A percentile compares a stretch with the other conserved stretches of the same genome.
phyloP scores from a whole-genome alignment of 2,329 filamentous ascomycete genomes.

The Fusarium keratoplasticum region DNA sequence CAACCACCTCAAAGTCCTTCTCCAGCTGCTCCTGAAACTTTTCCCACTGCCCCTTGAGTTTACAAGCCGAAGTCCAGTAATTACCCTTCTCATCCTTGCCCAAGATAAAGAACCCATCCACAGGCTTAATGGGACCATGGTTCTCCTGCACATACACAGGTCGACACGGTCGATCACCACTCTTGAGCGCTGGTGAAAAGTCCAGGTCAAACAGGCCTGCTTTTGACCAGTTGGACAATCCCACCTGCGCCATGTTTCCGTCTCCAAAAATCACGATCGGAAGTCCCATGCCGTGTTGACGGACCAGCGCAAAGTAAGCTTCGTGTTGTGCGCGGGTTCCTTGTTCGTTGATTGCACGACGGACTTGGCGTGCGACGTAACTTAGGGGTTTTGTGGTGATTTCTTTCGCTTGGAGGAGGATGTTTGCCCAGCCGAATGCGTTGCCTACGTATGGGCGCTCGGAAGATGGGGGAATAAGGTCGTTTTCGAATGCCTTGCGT shows the following conservation, averaged over 20 bases:
- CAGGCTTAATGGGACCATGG: neutral
- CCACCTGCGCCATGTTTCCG: neutral
- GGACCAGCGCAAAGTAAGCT: neutral
- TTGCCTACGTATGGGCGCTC: conserved; percentile 13
- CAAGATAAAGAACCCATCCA: conserved; percentile 10
- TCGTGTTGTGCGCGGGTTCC: conserved; percentile 7
- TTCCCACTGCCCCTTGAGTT: conserved; percentile 23
- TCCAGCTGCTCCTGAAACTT: conserved; percentile 12
- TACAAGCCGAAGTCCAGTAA: conserved; percentile 22
- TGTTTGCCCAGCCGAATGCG: conserved; percentile 17
- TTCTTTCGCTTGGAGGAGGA: neutral
- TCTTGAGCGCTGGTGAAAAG: conserved; percentile 9
- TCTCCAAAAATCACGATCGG: neutral
- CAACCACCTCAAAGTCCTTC: neutral
- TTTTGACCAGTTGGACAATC: conserved; percentile 27
- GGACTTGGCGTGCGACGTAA: conserved; percentile 3
- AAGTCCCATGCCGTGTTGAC: neutral
- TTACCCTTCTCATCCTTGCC: conserved; percentile 20
- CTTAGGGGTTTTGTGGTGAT: neutral
- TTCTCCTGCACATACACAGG: conserved; percentile 10
- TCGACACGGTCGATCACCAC: neutral
- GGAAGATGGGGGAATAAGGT: neutral
- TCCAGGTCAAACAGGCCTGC: conserved; percentile 22
- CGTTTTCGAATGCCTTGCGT: neutral
- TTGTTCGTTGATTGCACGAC: conserved; percentile 8